These are phyloP conservation scores for Macrolepiota fuliginosa DNA, from an alignment of 768 basidiomycete species.

Conservation along the genomic window DNA sequence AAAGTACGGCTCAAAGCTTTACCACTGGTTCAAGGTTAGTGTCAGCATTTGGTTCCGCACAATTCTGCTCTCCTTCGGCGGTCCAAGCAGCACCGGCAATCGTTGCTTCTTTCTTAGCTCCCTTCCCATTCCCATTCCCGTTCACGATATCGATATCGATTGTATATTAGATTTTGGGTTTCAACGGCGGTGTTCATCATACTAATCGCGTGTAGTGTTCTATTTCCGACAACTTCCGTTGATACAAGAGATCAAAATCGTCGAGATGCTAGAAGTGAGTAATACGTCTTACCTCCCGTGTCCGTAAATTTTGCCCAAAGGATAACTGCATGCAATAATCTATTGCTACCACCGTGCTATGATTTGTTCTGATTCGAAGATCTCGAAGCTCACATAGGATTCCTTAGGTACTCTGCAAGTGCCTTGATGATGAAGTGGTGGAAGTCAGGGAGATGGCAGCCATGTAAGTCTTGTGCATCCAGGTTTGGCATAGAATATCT, in stretches of 20 bases:
- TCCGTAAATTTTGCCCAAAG: slow-evolving; percentile 12
- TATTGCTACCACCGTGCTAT: neutral
- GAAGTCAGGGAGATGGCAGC: slow-evolving; percentile 92
- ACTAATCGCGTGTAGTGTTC: slow-evolving; percentile 46
- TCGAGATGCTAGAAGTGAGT: slow-evolving; percentile 75
- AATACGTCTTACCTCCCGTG: neutral
- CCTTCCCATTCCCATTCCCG: neutral
- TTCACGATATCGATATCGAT: slow-evolving; percentile 6
- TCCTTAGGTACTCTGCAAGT: slow-evolving; percentile 68
- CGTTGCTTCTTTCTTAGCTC: neutral
- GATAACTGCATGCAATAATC: neutral
- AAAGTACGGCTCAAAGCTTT: slow-evolving; percentile 82
- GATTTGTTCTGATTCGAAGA: neutral
- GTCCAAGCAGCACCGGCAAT: neutral
- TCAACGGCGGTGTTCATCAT: neutral
- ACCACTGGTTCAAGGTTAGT: slow-evolving; percentile 74
- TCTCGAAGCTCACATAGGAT: neutral
- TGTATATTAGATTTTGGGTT: slow-evolving; percentile 1
- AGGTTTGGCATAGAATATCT: neutral
- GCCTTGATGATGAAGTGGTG: slow-evolving; percentile 82
- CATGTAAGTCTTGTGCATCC: slow-evolving; percentile 46
- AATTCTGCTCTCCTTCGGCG: neutral
- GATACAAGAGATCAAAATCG: slow-evolving; percentile 70
- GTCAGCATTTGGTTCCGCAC: neutral
- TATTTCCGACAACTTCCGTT: slow-evolving; percentile 89